phyloP scores from a whole-genome alignment of 2,329 filamentous ascomycete species.

The Elsinoe fawcettii region DNA sequence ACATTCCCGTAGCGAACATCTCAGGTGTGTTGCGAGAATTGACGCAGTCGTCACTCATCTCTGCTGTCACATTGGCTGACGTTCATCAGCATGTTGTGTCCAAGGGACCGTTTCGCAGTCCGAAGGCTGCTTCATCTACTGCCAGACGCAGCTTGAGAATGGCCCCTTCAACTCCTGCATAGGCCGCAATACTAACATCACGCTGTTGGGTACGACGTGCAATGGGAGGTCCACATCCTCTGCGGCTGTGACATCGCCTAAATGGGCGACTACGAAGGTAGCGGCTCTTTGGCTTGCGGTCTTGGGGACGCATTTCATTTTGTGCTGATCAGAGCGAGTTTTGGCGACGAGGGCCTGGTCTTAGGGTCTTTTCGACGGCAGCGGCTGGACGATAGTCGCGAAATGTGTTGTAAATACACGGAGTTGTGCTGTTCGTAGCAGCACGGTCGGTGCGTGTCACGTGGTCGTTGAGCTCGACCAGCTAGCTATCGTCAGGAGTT shows the following conservation, averaged over 20 bases:
- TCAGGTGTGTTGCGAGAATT: background rate
- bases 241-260: background rate
- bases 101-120: background rate
- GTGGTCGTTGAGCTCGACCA: too few relatives aligned
- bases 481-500: too few relatives aligned
- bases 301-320: background rate
- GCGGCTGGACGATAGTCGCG: too few relatives aligned
- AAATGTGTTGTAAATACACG: too few relatives aligned
- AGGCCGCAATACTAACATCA: background rate
- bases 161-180: background rate
- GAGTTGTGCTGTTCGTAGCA: too few relatives aligned
- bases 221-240: background rate
- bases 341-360: too few relatives aligned
- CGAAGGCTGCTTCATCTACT: background rate
- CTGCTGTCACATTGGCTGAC: background rate
- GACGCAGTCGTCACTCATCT: background rate
- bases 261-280: background rate
- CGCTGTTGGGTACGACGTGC: background rate
- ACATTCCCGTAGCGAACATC: background rate
- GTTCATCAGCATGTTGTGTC: background rate
- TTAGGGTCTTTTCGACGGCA: too few relatives aligned
- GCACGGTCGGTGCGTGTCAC: too few relatives aligned
- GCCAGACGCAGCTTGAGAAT: background rate
- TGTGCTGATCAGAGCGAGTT: background rate
- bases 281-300: background rate